A percentile compares a stretch with the other conserved stretches of the same genome.
These are phyloP conservation scores for Solanum rostratum DNA, from an alignment of 257 asterid genomes.

Conservation along the genomic window DNA sequence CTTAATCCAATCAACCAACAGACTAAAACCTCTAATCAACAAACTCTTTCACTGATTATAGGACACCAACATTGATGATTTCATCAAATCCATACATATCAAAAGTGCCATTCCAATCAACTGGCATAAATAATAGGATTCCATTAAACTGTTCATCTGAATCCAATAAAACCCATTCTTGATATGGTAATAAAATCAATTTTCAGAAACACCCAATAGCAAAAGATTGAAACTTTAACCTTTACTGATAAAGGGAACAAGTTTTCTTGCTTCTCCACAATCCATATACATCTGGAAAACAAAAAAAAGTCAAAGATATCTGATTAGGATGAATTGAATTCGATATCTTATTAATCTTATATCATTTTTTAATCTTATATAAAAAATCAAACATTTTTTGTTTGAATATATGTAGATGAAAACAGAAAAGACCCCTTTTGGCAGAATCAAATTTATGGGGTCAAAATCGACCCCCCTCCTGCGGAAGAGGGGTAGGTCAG, in stretches of 20 bases:
- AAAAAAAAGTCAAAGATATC: not conserved
- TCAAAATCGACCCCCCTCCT: not conserved
- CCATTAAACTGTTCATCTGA: not conserved
- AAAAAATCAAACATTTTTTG: not conserved
- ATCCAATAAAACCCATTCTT: not conserved
- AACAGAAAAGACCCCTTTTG: not conserved
- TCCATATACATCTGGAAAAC: not conserved
- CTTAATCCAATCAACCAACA: constrained; percentile 17
- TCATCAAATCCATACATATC: not conserved
- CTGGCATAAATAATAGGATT: not conserved
- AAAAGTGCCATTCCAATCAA: not conserved
- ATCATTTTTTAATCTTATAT: not conserved
- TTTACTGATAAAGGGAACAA: not conserved
- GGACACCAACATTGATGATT: not conserved
- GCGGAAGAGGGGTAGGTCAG: not conserved
- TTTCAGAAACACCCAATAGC: not conserved
- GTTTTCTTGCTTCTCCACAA: not conserved
- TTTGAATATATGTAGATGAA: not conserved
- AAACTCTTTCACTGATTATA: not conserved
- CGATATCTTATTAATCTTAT: not conserved
- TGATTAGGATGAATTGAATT: not conserved
- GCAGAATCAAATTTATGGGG: not conserved
- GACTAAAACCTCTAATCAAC: not conserved
- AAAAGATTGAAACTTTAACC: not conserved
- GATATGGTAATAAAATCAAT: not conserved